Base-by-base conservation (phyloP, 129 eudicot species). In the Tanacetum coccineum region DNA sequence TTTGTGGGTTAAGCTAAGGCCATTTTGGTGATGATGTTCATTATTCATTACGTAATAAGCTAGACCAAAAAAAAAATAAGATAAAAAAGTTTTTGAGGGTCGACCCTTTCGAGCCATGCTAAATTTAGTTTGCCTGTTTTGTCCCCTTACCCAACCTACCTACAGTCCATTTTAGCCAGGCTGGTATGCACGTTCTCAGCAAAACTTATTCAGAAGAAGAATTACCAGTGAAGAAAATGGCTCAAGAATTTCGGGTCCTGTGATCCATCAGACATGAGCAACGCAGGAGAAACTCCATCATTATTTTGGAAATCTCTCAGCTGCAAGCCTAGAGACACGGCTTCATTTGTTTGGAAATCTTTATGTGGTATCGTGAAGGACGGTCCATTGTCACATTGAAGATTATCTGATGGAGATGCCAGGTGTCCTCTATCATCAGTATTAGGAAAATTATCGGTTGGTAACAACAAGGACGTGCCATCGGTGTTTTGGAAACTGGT, bases 221-320 rank as follows among this genome's bases (percentile, higher is more conserved):
- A 13, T 42, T 76, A 76, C 80, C 80, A 76, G 70, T 76, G 68
- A 4, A 76, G 80, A 52, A 76, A 76, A 76, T 76, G 80, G 59
- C 69, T 69, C 75, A 76, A 69, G 80, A 76, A 76, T 75, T 76
- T 76, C 3, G 80, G 80, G 60, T 76, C 80, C 56, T 76, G 80
- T 68, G 80, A 51, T 36, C 79, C 74, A 60, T 75, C 79, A 40
- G 79, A 68, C 77, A 68, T 73, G 46, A 76, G 91, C 91, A 92
- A 80, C 7, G 95, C 96, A 47, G 87, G 77, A 13, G 98, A 92
- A 6, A 83, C 86, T 28, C 87, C 93, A 61, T 83, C 67, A 13
- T 87, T 83, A 22, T 82, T 79, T n/a, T 88, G 87, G 49, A 82
- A 84, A 76, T 93, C 96, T 26, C 75, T 80, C 4, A 71, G 60